These are phyloP conservation scores for Capsella rubella DNA, from an alignment of 441 rosid genomes.

Conservation along the genomic window DNA sequence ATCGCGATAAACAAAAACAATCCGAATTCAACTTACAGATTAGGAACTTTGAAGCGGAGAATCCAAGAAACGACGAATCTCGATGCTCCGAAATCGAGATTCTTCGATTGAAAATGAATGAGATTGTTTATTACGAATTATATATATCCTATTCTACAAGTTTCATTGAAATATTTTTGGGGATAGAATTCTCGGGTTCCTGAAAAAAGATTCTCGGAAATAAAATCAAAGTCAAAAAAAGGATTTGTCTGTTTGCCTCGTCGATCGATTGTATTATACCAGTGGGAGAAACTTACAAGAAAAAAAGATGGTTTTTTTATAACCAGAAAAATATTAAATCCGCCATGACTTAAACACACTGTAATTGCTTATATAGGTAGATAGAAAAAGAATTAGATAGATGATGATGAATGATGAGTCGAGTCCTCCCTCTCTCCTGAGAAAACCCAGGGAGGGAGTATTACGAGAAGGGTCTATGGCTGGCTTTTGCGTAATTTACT, in stretches of 20 bases:
- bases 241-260: conserved; percentile 30
- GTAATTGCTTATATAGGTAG: conserved; percentile 40
- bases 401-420: background rate
- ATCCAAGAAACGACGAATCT: conserved; percentile 40
- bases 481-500: conserved; percentile 23
- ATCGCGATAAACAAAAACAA: conserved; percentile 18
- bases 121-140: no score
- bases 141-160: background rate
- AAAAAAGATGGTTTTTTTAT: conserved; percentile 25
- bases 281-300: conserved; percentile 24
- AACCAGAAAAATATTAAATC: conserved; percentile 34
- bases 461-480: conserved; percentile 37
- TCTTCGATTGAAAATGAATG: background rate
- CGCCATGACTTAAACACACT: conserved; percentile 40
- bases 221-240: conserved; percentile 7
- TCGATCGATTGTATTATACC: conserved; percentile 24
- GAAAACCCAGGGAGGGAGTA: conserved; percentile 25
- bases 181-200: conserved; percentile 11
- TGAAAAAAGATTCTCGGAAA: conserved; percentile 15
- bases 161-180: conserved; percentile 14
- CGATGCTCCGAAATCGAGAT: conserved; percentile 30
- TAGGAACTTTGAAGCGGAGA: conserved; percentile 33
- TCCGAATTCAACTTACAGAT: conserved; percentile 42
- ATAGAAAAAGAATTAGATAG: background rate
- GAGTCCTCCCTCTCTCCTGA: background rate